phyloP scores from a whole-genome alignment of 305 asterid genomes.

The Ilex paraguariensis region DNA sequence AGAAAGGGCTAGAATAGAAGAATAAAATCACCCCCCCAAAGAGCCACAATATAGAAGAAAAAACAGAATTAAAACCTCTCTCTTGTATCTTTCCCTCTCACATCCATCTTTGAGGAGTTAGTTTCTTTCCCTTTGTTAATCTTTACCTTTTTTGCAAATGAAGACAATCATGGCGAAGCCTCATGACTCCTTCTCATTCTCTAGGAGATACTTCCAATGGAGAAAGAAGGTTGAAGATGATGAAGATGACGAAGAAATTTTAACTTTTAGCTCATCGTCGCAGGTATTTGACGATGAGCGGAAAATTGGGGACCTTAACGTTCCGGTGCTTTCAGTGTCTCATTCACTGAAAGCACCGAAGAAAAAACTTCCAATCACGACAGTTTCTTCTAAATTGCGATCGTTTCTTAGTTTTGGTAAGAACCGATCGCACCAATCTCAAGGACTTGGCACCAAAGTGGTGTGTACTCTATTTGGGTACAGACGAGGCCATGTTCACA shows the following conservation, averaged over 20 bases:
- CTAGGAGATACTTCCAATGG: constrained; percentile 63
- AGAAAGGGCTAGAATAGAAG: constrained; percentile 9
- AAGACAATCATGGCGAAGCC: constrained; percentile 73
- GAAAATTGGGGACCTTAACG: constrained; percentile 20
- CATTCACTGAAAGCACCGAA: constrained; percentile 14
- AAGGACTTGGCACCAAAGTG: constrained; percentile 60
- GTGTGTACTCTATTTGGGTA: constrained; percentile 84
- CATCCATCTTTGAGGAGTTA: not conserved
- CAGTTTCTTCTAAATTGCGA: constrained; percentile 55
- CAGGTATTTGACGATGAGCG: constrained; percentile 14
- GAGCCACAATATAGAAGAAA: constrained; percentile 4
- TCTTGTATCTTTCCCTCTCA: not conserved
- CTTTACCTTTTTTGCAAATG: constrained; percentile 27
- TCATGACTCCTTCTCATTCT: constrained; percentile 73
- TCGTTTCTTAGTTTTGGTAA: constrained; percentile 42
- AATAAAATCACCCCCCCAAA: constrained; percentile 14
- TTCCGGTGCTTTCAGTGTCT: constrained; percentile 26
- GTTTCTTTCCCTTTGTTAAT: constrained; percentile 11
- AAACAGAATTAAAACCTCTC: constrained; percentile 7
- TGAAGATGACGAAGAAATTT: constrained; percentile 35
- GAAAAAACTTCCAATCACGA: constrained; percentile 37
- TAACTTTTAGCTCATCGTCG: constrained; percentile 27
- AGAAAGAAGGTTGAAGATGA: constrained; percentile 43
- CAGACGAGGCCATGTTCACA: constrained; percentile 79
- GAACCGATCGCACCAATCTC: constrained; percentile 27